Evolutionary conservation across 495 filamentous ascomycete genomes (phyloP), one percentile per base, ranked within the genome.

Genomic region (Aspergillus panamensis): DNA sequence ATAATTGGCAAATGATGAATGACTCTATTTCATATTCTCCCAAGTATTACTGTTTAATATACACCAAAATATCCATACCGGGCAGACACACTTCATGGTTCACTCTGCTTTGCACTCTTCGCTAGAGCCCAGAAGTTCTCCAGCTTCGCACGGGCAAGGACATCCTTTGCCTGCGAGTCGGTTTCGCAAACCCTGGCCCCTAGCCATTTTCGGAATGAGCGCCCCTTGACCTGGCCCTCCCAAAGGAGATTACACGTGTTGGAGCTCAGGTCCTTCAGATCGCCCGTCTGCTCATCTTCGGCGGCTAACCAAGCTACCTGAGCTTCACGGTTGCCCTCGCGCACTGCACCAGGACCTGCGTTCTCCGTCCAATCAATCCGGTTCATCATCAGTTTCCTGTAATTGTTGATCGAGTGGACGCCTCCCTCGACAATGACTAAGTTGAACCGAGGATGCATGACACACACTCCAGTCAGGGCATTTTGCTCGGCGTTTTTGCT

Each of bases 61-160:
- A 45, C 42, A 21, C 25, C 6, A 48, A 14, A 19, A 51, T 14
- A 33, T 33, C 13, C 19, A 33, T 31, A 51, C 33, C 12, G 16
- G 29, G 6, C 30, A 16, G n/a, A 14, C 14, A 16, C 13, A 32
- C 19, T 16, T 65, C 57, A 73, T 39, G 64, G 67, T 35, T 75
- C 74, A 48, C 58, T 64, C 54, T 69, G 73, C 60, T 80, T 77
- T 49, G 76, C 66, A 58, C 80, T 87, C 83, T 96, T 97, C 3
- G 92, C 94, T 68, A 92, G 75, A n/a, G 86, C 87, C 94, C 94
- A 99, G 65, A 97, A 92, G 64, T 85, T 95, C 69, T 97, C 94
- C 84, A 97, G 87, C 76, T 96, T 97, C 7, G 82, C 80, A 61
- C 88, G 82, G 3, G 83, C 73, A 61, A 99, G 69, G 33, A 85